Base-by-base conservation (phyloP, 2,329 filamentous ascomycete genomes). In the Calycina herbarum region DNA sequence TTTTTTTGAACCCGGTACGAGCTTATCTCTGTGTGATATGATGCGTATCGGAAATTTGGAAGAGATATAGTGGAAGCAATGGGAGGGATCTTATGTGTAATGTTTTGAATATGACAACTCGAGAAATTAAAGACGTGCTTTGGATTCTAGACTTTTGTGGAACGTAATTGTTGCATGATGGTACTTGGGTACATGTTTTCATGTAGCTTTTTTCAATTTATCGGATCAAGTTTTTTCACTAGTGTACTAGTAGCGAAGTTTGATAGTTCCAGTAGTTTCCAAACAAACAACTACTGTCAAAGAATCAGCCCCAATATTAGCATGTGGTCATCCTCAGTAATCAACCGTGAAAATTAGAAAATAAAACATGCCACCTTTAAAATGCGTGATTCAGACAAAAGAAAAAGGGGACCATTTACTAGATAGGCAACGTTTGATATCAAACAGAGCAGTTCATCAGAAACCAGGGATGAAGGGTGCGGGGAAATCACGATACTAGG, bases 21-120 rank as follows among this genome's bases (percentile, higher is more conserved):
- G 48, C 20, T 54, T 54, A 54, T 54, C 48, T 54, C 48, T 54
- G 48, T 54, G 48, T 13, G 48, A 54, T 54, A 54, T 54, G 48
- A 54, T 20, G 48, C 48, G 48, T 54, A 54, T 27, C 10, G 48
- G 27, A 24, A 54, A 27, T 8, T 11, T 24, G 1, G 10, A 24
- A 54, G n/a, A 20, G 42, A 5, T 40, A 40, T 40, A 40, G 13
- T 40, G 17, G 13, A 5, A 5, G 42, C 1, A 24, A 48, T 2
- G 20, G 17, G 45, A 51, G 45, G 31, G 45, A 51, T 51, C 45
- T 24, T 51, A 11, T 51, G 45, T 51, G 48, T 51, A 24, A 10
- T 20, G 10, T 20, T 17, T 20, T 20, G 20, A 54, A 54, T 54
- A 24, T 27, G 48, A 54, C 11, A 54, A 5, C 48, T 54, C 48